phyloP scores from a whole-genome alignment of 805 yeast genomes.

The Wickerhamomyces chambardii region DNA sequence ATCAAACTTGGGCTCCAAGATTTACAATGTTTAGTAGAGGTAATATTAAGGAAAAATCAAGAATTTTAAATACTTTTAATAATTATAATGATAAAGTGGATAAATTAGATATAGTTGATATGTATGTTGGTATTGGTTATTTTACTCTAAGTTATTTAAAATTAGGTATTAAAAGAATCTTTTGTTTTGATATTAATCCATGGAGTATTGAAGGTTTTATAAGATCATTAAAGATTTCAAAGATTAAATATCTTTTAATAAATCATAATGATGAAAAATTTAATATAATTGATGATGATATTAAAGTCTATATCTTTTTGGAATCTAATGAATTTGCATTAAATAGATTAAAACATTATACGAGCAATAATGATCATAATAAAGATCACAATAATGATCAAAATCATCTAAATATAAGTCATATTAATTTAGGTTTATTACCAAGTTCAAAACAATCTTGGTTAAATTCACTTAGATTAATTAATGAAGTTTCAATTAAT shows the following conservation, averaged over 20 bases:
- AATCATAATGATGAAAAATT: constrained; percentile 20
- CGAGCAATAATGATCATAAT: no score
- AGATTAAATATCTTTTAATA: constrained; percentile 28
- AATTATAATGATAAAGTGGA: constrained; percentile 27
- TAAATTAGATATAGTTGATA: constrained; percentile 47
- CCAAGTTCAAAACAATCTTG: constrained; percentile 65
- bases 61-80: constrained; percentile 38
- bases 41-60: constrained; percentile 69
- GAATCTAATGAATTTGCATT: constrained; percentile 53
- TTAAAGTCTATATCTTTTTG: constrained; percentile 34
- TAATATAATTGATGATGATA: constrained; percentile 10
- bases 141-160: constrained; percentile 62
- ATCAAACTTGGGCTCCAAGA: constrained; percentile 77
- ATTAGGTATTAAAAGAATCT: constrained; percentile 39
- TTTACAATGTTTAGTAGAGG: constrained; percentile 88
- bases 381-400: constrained; percentile 11
- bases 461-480: constrained; percentile 30
- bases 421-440: constrained; percentile 71
- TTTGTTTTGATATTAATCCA: constrained; percentile 80
- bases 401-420: constrained; percentile 25
- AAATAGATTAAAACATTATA: constrained; percentile 27
- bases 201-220: constrained; percentile 73
- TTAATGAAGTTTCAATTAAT: constrained; percentile 3
- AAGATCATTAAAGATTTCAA: constrained; percentile 42
- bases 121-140: constrained; percentile 84